These are phyloP conservation scores for Vigna angularis DNA, from an alignment of 306 rosid genomes.

Conservation along the genomic window DNA sequence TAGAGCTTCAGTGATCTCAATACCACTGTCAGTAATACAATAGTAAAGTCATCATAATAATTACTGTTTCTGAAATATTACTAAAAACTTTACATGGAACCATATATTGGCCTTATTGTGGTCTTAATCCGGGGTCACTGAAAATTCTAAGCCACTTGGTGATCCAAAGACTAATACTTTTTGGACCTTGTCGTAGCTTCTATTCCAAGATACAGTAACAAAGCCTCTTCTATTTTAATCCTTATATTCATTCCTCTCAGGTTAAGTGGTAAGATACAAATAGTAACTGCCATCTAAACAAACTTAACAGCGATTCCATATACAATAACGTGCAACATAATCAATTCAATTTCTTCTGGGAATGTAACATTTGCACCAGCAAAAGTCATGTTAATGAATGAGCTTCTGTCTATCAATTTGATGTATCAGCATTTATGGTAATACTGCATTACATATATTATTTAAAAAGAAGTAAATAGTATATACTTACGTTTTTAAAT, in stretches of 20 bases:
- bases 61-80: slow-evolving; percentile 26
- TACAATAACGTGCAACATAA: neutral
- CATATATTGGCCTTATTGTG: slow-evolving; percentile 8
- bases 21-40: slow-evolving; percentile 61
- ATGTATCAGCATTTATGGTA: slow-evolving; percentile 12
- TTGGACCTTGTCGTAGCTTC: neutral
- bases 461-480: slow-evolving; percentile 30
- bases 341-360: neutral
- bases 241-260: slow-evolving; percentile 3
- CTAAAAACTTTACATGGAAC: slow-evolving; percentile 15
- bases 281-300: slow-evolving; percentile 18
- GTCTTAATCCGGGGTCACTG: slow-evolving; percentile 35
- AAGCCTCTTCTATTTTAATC: slow-evolving; percentile 9
- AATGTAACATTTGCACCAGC: neutral
- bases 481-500: slow-evolving; percentile 79
- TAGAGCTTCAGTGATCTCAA: slow-evolving; percentile 88
- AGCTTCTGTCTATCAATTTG: neutral
- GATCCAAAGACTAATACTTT: slow-evolving; percentile 5
- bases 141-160: slow-evolving; percentile 21
- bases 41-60: slow-evolving; percentile 37
- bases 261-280: slow-evolving; percentile 5
- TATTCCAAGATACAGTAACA: slow-evolving; percentile 7
- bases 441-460: slow-evolving; percentile 5
- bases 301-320: slow-evolving; percentile 1
- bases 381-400: slow-evolving; percentile 25